Evolutionary conservation across 2,329 filamentous ascomycete species (phyloP).

Genomic region (Venturia aucupariae): DNA sequence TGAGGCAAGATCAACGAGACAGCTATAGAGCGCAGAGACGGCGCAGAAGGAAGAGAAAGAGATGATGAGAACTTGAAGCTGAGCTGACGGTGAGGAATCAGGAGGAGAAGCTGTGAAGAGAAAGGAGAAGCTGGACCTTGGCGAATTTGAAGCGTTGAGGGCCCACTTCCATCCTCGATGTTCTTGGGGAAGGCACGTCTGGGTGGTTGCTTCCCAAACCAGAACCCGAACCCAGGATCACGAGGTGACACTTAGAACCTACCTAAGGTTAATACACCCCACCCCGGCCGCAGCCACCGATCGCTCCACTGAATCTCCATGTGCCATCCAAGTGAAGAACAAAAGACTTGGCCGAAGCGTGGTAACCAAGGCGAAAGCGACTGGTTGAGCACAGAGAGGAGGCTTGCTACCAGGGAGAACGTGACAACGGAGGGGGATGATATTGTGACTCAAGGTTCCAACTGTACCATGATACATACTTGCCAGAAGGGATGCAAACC

Average conservation of each 20-base stretch:
- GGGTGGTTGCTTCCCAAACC: neutral
- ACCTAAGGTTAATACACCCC: too few species aligned
- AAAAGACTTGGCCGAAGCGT: too few species aligned
- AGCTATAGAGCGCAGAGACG: neutral
- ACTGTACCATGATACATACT: neutral
- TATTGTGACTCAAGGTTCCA: slow-evolving; percentile 3
- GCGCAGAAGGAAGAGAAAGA: neutral
- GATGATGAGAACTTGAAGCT: neutral
- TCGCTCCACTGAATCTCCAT: too few species aligned
- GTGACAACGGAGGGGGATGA: slow-evolving; percentile 6
- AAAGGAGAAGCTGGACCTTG: neutral
- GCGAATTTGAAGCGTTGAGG: neutral
- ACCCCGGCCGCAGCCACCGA: too few species aligned
- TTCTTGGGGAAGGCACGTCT: neutral
- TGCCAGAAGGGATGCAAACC: neutral
- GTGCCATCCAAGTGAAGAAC: too few species aligned
- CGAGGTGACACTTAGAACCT: too few species aligned
- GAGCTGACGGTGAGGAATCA: neutral
- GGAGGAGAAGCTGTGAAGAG: neutral
- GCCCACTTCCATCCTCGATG: neutral
- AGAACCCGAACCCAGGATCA: neutral
- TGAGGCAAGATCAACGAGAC: neutral
- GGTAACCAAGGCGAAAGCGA: too few species aligned
- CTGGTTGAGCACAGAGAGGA: too few species aligned
- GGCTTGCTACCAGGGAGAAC: too few species aligned